phyloP scores from a whole-genome alignment of 495 filamentous ascomycete genomes.

The Xylaria flabelliformis region DNA sequence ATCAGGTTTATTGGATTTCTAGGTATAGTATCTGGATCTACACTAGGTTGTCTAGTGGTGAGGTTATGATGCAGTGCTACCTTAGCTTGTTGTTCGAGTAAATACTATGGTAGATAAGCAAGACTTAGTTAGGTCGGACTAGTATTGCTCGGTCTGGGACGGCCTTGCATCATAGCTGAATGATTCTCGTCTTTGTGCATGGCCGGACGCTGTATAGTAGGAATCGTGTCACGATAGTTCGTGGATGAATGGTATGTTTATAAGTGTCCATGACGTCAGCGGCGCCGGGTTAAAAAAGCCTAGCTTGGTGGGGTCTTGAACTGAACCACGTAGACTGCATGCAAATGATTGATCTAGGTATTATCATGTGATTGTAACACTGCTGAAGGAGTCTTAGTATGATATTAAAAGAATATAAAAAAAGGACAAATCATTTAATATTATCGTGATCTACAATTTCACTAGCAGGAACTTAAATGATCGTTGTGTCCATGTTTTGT shows the following conservation, averaged over 20 bases:
- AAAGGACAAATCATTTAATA: background rate
- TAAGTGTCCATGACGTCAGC: conserved; percentile 27
- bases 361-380: background rate
- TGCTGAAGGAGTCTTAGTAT: background rate
- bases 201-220: background rate
- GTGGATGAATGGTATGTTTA: background rate
- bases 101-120: background rate
- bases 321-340: background rate
- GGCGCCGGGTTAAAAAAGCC: background rate
- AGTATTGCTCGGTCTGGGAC: background rate
- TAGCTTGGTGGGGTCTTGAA: background rate
- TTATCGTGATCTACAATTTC: background rate
- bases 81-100: background rate
- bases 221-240: background rate
- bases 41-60: background rate
- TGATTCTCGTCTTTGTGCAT: conserved; percentile 15
- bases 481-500: background rate
- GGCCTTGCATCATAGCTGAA: conserved; percentile 24
- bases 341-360: background rate
- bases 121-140: background rate
- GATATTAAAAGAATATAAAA: background rate
- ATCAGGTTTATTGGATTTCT: conserved; percentile 23
- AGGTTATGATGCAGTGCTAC: conserved; percentile 19
- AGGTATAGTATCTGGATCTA: conserved; percentile 8
- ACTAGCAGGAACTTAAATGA: background rate